phyloP scores from a whole-genome alignment of 495 filamentous ascomycete genomes.

The Penicillium dipodomyicola region DNA sequence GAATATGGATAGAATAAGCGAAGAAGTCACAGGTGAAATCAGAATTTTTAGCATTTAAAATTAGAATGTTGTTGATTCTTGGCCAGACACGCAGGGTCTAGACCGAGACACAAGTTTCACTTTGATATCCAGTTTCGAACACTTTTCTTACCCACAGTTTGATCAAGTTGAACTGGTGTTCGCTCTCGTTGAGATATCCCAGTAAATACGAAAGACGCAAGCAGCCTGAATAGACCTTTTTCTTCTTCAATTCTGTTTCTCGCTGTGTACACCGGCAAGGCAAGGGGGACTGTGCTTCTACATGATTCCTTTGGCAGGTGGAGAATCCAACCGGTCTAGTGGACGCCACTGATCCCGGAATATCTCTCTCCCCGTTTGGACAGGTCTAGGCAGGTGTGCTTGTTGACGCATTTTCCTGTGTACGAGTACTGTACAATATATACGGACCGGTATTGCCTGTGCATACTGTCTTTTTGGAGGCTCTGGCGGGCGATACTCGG shows the following conservation, averaged over 20 bases:
- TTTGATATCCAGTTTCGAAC: conserved; percentile 1
- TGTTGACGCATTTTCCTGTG: background rate
- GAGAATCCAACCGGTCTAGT: background rate
- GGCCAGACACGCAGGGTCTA: conserved; percentile 10
- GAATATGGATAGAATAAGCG: background rate
- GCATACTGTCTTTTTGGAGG: background rate
- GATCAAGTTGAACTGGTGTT: background rate
- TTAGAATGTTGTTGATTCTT: background rate
- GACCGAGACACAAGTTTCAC: conserved; percentile 5
- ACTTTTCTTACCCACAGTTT: background rate
- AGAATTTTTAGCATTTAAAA: conserved; percentile 5
- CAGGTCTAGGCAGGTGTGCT: conserved; percentile 14
- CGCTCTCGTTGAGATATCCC: background rate
- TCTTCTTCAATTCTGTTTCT: background rate
- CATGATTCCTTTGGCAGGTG: conserved; percentile 17
- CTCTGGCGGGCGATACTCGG: background rate
- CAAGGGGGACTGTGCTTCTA: conserved; percentile 10
- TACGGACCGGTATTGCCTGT: background rate
- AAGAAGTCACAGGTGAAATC: background rate
- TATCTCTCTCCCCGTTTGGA: background rate
- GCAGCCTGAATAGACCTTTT: background rate
- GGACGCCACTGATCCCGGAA: too few relatives aligned
- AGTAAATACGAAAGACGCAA: background rate
- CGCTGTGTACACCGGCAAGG: background rate
- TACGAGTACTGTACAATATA: background rate